These are phyloP conservation scores for Golovinomyces cichoracearum DNA, from an alignment of 2,329 filamentous ascomycete species.

Conservation along the genomic window DNA sequence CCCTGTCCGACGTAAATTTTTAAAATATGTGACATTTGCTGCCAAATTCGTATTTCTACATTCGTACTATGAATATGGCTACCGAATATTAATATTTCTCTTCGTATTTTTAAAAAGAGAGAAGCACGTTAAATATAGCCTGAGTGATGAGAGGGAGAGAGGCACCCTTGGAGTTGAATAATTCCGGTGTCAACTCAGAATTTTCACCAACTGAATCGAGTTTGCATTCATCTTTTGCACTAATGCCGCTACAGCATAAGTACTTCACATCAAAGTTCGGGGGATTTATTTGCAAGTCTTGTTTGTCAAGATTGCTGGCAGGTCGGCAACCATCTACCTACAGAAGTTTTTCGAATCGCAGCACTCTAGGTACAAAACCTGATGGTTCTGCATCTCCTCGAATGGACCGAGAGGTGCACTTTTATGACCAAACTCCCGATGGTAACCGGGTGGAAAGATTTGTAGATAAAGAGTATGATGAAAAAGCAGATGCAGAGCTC, in stretches of 20 bases:
- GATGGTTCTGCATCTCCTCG: not conserved
- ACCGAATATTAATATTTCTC: too few species aligned
- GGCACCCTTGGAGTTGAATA: too few species aligned
- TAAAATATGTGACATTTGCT: too few species aligned
- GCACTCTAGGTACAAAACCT: conserved; percentile 1
- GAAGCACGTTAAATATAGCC: too few species aligned
- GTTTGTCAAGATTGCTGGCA: conserved; percentile 11
- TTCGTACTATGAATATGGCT: too few species aligned
- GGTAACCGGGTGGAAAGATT: conserved; percentile 9
- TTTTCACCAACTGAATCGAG: too few species aligned
- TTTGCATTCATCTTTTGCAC: not conserved
- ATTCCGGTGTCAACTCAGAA: too few species aligned
- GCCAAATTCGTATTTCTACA: too few species aligned
- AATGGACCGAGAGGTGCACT: conserved; percentile 1
- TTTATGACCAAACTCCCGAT: conserved; percentile 12
- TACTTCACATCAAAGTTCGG: conserved; percentile 9
- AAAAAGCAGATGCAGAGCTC: conserved; percentile 2
- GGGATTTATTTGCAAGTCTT: conserved; percentile 15
- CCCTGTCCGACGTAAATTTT: not conserved
- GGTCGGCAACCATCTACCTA: conserved; percentile 6
- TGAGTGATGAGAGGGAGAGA: too few species aligned
- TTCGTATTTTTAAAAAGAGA: too few species aligned
- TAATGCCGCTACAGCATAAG: conserved; percentile 5
- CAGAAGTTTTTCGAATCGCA: conserved; percentile 7
- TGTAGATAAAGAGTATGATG: conserved; percentile 5